Conservation (phyloP, 2,329 filamentous ascomycete genomes). For the Cordyceps cateniannulata region DNA sequence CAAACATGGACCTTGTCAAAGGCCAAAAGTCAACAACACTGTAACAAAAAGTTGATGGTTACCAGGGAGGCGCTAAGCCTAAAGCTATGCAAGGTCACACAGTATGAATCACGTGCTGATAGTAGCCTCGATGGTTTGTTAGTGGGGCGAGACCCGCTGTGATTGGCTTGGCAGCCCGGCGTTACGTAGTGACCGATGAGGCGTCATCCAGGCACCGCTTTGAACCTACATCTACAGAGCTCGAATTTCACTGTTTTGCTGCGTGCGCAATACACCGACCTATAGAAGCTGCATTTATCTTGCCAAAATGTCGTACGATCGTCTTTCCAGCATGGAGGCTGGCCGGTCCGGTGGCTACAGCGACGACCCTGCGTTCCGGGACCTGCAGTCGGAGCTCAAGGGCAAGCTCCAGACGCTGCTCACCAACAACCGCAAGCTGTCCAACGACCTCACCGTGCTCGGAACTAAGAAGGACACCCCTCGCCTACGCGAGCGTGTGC, state of each 20-base stretch:
- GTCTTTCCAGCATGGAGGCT: slow-evolving; percentile 76
- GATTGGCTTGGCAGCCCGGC: background rate
- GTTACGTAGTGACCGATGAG: slow-evolving; percentile 16
- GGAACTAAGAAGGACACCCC: slow-evolving; percentile 90
- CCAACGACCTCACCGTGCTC: slow-evolving; percentile 75
- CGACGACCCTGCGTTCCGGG: slow-evolving; percentile 89
- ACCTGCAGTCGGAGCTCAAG: slow-evolving; percentile 74
- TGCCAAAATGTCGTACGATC: slow-evolving; percentile 78
- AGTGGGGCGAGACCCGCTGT: background rate
- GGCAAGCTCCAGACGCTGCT: slow-evolving; percentile 86
- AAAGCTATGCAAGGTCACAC: slow-evolving; percentile 12
- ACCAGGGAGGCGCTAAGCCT: slow-evolving; percentile 1
- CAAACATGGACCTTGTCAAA: background rate
- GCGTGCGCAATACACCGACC: background rate
- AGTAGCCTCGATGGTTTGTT: background rate
- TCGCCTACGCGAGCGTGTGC: slow-evolving; percentile 82
- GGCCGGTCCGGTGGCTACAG: slow-evolving; percentile 70
- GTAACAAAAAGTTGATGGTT: slow-evolving; percentile 9
- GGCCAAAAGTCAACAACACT: slow-evolving; percentile 10
- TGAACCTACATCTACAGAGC: slow-evolving; percentile 7
- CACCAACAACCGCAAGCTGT: slow-evolving; percentile 78
- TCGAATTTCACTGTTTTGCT: background rate
- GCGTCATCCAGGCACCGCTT: slow-evolving; percentile 19
- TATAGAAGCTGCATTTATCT: background rate
- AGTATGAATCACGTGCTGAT: slow-evolving; percentile 9